These are phyloP conservation scores for Aspergillus ellipticus DNA, from an alignment of 495 filamentous ascomycete species.

Conservation along the genomic window DNA sequence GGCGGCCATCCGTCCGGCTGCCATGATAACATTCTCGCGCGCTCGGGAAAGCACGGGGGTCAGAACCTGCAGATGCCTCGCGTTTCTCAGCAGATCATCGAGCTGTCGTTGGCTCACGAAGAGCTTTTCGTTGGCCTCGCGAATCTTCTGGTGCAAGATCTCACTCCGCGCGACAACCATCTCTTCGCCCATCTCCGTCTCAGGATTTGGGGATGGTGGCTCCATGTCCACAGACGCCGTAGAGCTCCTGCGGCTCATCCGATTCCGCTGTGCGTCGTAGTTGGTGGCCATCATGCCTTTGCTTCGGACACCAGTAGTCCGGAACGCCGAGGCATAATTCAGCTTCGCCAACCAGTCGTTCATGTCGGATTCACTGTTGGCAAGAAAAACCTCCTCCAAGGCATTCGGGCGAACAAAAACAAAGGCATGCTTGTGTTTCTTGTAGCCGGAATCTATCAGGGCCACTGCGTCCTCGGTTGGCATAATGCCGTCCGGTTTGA, in stretches of 20 bases:
- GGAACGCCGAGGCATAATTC: conserved; percentile 93
- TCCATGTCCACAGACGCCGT: conserved; percentile 32
- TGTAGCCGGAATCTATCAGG: conserved; percentile 80
- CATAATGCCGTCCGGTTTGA: conserved; percentile 89
- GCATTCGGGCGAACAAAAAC: conserved; percentile 85
- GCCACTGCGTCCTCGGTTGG: conserved; percentile 91
- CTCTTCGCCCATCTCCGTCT: conserved; percentile 75
- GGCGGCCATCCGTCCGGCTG: conserved; percentile 80
- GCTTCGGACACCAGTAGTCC: conserved; percentile 87
- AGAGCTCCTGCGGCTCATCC: conserved; percentile 67
- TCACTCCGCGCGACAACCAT: conserved; percentile 75
- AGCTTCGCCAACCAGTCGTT: conserved; percentile 97
- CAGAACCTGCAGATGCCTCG: conserved; percentile 84
- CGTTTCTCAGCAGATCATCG: conserved; percentile 80
- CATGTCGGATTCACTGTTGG: conserved; percentile 83
- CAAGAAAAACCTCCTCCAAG: conserved; percentile 86
- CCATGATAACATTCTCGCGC: conserved; percentile 77
- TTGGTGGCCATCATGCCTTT: conserved; percentile 79
- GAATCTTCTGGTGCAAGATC: conserved; percentile 78
- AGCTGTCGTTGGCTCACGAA: conserved; percentile 67
- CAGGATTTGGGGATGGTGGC: conserved; percentile 57
- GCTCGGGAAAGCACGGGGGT: conserved; percentile 85
- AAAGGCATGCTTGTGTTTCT: conserved; percentile 95
- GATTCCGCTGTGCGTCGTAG: conserved; percentile 77
- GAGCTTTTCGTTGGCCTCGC: conserved; percentile 79